Conservation (phyloP, 805 yeast genomes). For the Lachancea nothofagi region DNA sequence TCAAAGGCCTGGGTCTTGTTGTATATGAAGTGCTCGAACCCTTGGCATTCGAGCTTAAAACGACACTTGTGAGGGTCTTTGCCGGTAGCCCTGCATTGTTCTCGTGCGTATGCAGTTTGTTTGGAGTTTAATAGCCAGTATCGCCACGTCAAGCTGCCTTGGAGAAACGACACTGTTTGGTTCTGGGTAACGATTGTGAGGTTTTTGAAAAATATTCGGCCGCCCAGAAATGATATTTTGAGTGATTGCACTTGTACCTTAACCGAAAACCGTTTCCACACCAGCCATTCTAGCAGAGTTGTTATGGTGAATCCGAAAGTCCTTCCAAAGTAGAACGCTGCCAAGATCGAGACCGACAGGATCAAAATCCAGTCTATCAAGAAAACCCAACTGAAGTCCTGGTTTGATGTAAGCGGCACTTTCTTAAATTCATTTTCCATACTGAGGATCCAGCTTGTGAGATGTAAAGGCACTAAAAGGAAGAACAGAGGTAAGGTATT, state of each 20-base stretch:
- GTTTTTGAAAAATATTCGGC: conserved; percentile 74
- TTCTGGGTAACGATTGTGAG: conserved; percentile 68
- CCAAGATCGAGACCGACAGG: conserved; percentile 52
- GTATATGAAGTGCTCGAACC: conserved; percentile 77
- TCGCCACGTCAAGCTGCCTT: conserved; percentile 80
- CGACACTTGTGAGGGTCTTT: conserved; percentile 32
- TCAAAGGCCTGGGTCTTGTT: conserved; percentile 79
- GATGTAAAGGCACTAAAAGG: neutral
- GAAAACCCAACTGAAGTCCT: conserved; percentile 62
- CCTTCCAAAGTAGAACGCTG: conserved; percentile 74
- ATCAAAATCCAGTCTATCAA: conserved; percentile 76
- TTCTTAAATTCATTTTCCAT: conserved; percentile 27
- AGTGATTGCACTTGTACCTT: conserved; percentile 66
- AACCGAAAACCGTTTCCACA: conserved; percentile 61
- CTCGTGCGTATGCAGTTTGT: conserved; percentile 20
- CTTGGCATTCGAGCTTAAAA: conserved; percentile 56
- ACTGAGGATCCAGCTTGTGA: too few relatives aligned
- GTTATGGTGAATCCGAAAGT: conserved; percentile 58
- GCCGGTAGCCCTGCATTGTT: conserved; percentile 38
- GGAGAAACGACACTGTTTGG: conserved; percentile 62
- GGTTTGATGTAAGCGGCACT: conserved; percentile 27
- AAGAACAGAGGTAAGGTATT: too few relatives aligned
- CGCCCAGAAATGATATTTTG: conserved; percentile 74
- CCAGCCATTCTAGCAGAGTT: conserved; percentile 40
- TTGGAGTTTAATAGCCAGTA: conserved; percentile 66